Evolutionary conservation across 2,329 filamentous ascomycete species (phyloP).

Genomic region (Colletotrichum noveboracense): DNA sequence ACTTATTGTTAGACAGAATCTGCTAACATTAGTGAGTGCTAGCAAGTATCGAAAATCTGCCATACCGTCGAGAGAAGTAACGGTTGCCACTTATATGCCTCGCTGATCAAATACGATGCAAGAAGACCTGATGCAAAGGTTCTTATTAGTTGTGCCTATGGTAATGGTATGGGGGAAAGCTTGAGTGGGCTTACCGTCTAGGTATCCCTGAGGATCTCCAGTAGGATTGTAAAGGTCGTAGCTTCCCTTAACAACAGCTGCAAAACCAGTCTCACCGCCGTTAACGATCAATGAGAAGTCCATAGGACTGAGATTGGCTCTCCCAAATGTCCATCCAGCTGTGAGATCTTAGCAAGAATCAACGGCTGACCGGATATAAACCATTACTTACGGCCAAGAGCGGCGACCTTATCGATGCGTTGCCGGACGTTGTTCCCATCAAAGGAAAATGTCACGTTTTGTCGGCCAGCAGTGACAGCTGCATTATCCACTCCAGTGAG

Average conservation of each 20-base stretch:
- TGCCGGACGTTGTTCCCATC: neutral
- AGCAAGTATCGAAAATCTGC: neutral
- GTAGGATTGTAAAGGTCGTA: neutral
- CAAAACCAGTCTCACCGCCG: slow-evolving; percentile 3
- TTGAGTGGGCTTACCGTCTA: neutral
- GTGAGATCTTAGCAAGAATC: neutral
- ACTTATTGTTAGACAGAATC: neutral
- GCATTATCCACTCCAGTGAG: neutral
- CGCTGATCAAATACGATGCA: neutral
- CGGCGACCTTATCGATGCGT: neutral
- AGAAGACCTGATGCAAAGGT: neutral
- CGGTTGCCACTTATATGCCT: slow-evolving; percentile 13
- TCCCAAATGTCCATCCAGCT: neutral
- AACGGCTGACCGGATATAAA: fast-evolving
- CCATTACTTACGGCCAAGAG: neutral
- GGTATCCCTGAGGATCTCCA: neutral
- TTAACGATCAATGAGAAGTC: slow-evolving; percentile 2
- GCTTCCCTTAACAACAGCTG: slow-evolving; percentile 1
- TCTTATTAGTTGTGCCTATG: neutral
- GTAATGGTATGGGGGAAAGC: no score
- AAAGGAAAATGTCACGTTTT: neutral
- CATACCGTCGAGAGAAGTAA: neutral
- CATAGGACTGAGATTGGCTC: slow-evolving; percentile 7
- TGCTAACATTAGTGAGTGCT: neutral
- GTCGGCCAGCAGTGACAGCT: neutral